These are phyloP conservation scores for Phytopythium boreale DNA, from an alignment of 352 stramenopile genomes.

Conservation along the genomic window DNA sequence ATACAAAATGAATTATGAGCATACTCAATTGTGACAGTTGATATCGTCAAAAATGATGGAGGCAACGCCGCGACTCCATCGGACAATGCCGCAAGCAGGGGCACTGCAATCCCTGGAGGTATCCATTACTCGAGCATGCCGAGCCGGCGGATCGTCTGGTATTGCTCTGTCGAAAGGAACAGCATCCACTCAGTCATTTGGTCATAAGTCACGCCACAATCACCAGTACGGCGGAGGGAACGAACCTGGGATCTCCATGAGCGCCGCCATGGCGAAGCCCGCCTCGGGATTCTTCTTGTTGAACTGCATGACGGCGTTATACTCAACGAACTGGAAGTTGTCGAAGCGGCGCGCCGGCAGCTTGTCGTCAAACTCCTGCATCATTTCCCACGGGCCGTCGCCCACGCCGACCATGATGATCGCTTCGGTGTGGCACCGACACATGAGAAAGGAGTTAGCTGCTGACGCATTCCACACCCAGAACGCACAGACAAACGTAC, in stretches of 20 bases:
- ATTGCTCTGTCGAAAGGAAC: conserved; percentile 38
- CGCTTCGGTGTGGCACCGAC: conserved; percentile 1
- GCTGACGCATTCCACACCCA: too few relatives aligned
- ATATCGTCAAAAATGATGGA: too few relatives aligned
- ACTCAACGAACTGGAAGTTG: conserved; percentile 87
- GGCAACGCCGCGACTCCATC: too few relatives aligned
- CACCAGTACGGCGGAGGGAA: neutral
- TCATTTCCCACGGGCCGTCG: conserved; percentile 60
- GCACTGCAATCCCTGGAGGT: too few relatives aligned
- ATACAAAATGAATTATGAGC: too few relatives aligned
- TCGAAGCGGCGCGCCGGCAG: conserved; percentile 64
- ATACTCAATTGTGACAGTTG: too few relatives aligned
- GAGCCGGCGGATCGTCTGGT: conserved; percentile 48
- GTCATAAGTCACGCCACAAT: neutral
- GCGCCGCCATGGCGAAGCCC: conserved; percentile 61
- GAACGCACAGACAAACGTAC: conserved; percentile 18
- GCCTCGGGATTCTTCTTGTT: conserved; percentile 34
- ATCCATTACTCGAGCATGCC: conserved; percentile 31
- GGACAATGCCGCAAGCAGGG: too few relatives aligned
- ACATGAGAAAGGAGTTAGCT: too few relatives aligned
- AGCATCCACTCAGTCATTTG: too few relatives aligned
- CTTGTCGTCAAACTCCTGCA: conserved; percentile 72
- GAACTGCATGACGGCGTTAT: conserved; percentile 50
- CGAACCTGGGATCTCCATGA: conserved; percentile 77
- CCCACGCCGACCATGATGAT: conserved; percentile 59